Base-by-base conservation (phyloP, 345 rosid genomes). In the Capsella bursapastoris region DNA sequence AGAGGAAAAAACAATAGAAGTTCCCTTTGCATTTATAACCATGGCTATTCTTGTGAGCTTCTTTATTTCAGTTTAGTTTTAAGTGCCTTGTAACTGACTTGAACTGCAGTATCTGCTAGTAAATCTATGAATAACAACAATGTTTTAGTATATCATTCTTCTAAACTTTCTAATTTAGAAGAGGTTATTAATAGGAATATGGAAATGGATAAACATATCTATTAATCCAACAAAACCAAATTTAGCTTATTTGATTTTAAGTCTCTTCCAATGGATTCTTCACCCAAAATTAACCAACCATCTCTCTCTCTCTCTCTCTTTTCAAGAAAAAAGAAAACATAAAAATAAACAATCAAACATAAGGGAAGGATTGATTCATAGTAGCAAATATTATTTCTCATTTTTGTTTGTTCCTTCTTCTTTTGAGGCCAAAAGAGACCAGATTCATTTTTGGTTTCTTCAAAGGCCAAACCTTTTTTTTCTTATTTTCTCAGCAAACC, bases 381-480 rank as follows among this genome's bases (percentile, higher is more conserved):
- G 48, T 70, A 64, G 55, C 62, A 57, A 64, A 56, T 10, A 18
- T 43, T 7, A 55, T 22, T 38, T 38, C 35, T 77, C 49, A 47
- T 31, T 57, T 48, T 52, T 72, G 38, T 40, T 14, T 49, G 67
- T 66, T 69, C 62, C 64, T 58, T 63, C 29, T 58, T 72, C 45
- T 73, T 72, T 70, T 50, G 76, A 82, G 80, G 81, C 73, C 77
- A 71, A 66, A 77, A 77, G 77, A 77, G 64, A 81, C 85, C 89
- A 75, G 75, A 68, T 74, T 68, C 43, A 61, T 72, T 61, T 79
- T 79, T 80, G 84, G 85, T 76, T 71, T 79, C 84, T 75, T 82
- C 77, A 69, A 45, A 70, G 74, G 80, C 64, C 79, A 49, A 79
- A 64, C 47, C 75, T 48, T 72, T 8, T 72, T 8, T 34, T 47